These are phyloP conservation scores for Barnettozyma wickerhamii DNA, from an alignment of 805 yeast species.

Conservation along the genomic window DNA sequence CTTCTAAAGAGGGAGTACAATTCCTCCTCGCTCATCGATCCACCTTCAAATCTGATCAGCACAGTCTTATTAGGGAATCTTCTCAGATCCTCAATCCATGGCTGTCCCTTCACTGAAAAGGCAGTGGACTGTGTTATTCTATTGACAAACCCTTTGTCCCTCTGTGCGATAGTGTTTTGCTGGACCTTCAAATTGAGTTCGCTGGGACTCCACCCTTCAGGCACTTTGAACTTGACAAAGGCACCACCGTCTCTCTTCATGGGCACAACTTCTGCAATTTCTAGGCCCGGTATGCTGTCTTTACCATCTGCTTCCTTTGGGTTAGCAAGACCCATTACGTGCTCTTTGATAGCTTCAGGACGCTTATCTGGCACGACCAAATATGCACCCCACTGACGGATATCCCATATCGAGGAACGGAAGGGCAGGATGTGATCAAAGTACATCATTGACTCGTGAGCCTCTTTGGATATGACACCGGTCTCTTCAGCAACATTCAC, in stretches of 20 bases:
- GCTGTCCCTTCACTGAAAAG: slow-evolving; percentile 81
- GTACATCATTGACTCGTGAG: slow-evolving; percentile 47
- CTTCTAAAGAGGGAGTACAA: slow-evolving; percentile 78
- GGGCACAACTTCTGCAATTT: slow-evolving; percentile 59
- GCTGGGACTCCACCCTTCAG: slow-evolving; percentile 43
- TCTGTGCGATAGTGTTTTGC: slow-evolving; percentile 38
- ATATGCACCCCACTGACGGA: slow-evolving; percentile 39
- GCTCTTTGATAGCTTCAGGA: slow-evolving; percentile 36
- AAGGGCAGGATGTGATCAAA: slow-evolving; percentile 52
- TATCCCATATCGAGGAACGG: slow-evolving; percentile 41
- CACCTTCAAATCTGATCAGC: slow-evolving; percentile 72
- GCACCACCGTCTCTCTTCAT: slow-evolving; percentile 90
- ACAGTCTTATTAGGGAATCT: slow-evolving; percentile 65
- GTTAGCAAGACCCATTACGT: slow-evolving; percentile 36
- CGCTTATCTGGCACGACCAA: slow-evolving; percentile 32
- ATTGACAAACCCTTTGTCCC: slow-evolving; percentile 34
- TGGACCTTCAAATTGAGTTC: slow-evolving; percentile 52
- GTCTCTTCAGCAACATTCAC: slow-evolving; percentile 49
- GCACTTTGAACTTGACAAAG: slow-evolving; percentile 71
- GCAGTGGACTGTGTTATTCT: slow-evolving; percentile 49
- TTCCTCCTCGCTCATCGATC: slow-evolving; percentile 72
- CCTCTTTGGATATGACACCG: slow-evolving; percentile 50
- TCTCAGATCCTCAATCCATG: slow-evolving; percentile 94
- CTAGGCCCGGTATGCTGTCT: slow-evolving; percentile 36
- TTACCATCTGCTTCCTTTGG: slow-evolving; percentile 25